phyloP scores from a whole-genome alignment of 2,329 filamentous ascomycete genomes.

The Rhinocladiella mackenziei region DNA sequence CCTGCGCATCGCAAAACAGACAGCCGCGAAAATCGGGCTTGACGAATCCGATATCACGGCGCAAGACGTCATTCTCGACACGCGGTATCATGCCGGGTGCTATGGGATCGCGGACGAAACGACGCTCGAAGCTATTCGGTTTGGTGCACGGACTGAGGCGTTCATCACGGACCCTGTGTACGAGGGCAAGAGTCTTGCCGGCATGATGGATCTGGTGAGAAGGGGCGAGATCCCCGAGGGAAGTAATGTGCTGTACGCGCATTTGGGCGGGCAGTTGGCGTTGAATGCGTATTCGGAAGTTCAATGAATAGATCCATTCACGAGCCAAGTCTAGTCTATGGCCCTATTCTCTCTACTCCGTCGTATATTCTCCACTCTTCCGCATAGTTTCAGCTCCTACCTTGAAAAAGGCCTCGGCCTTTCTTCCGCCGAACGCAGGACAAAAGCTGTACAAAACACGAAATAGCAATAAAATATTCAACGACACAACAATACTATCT shows the following conservation, averaged over 20 bases:
- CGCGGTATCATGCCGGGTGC: constrained; percentile 61
- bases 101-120: constrained; percentile 65
- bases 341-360: too few species aligned
- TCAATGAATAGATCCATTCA: constrained; percentile 35
- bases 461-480: too few species aligned
- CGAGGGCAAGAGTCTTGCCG: constrained; percentile 70
- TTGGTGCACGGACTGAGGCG: constrained; percentile 64
- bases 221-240: constrained; percentile 59
- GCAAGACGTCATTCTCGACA: constrained; percentile 60
- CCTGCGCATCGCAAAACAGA: constrained; percentile 61
- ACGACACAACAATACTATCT: too few species aligned
- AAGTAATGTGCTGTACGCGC: constrained; percentile 65
- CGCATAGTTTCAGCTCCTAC: too few species aligned
- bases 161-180: constrained; percentile 74
- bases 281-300: constrained; percentile 62
- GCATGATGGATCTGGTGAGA: constrained; percentile 64
- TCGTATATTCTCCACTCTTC: too few species aligned
- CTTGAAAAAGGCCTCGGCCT: too few species aligned
- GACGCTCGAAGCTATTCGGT: constrained; percentile 65
- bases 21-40: constrained; percentile 61
- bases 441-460: too few species aligned
- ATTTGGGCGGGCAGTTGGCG: constrained; percentile 66
- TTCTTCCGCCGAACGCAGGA: too few species aligned
- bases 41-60: constrained; percentile 57
- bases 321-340: too few species aligned